phyloP scores from a whole-genome alignment of 352 stramenopile species.

The Thalassiosira mediterranea region DNA sequence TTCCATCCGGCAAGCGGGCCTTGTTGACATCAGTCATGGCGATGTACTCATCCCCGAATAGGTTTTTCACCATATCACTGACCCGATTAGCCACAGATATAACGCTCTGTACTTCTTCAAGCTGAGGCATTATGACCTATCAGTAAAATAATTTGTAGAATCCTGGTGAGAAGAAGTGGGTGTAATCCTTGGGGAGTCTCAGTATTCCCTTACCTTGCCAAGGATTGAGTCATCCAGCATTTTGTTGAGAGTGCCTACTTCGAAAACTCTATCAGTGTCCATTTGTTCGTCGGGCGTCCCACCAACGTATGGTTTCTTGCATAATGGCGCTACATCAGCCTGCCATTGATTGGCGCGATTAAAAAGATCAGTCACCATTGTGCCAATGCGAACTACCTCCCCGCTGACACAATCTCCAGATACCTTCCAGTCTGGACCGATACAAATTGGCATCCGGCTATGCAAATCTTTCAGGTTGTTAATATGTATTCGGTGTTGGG shows the following conservation, averaged over 20 bases:
- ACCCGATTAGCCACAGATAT: constrained; percentile 53
- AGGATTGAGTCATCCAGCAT: constrained; percentile 63
- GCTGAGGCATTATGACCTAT: constrained; percentile 61
- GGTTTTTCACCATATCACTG: constrained; percentile 52
- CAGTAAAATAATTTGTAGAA: constrained; percentile 3
- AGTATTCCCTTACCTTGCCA: constrained; percentile 61
- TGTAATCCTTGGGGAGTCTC: too few species aligned
- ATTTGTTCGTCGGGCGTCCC: too few species aligned
- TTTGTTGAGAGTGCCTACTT: constrained; percentile 48
- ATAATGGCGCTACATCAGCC: constrained; percentile 42
- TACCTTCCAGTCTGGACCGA: constrained; percentile 16
- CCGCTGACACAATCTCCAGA: constrained; percentile 20
- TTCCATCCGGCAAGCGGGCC: constrained; percentile 55
- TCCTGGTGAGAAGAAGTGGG: not conserved
- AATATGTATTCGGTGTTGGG: constrained; percentile 42
- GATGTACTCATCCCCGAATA: constrained; percentile 67
- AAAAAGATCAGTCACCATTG: constrained; percentile 65
- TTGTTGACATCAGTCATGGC: constrained; percentile 61
- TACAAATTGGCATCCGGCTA: constrained; percentile 26
- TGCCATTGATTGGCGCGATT: constrained; percentile 63
- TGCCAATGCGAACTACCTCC: constrained; percentile 54
- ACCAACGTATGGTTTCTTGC: too few species aligned
- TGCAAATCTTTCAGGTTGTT: constrained; percentile 43
- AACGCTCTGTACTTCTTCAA: constrained; percentile 52
- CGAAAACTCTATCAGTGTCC: constrained; percentile 33